Base-by-base conservation (phyloP, 177 flowering plant species). In the Telopea speciosissima region DNA sequence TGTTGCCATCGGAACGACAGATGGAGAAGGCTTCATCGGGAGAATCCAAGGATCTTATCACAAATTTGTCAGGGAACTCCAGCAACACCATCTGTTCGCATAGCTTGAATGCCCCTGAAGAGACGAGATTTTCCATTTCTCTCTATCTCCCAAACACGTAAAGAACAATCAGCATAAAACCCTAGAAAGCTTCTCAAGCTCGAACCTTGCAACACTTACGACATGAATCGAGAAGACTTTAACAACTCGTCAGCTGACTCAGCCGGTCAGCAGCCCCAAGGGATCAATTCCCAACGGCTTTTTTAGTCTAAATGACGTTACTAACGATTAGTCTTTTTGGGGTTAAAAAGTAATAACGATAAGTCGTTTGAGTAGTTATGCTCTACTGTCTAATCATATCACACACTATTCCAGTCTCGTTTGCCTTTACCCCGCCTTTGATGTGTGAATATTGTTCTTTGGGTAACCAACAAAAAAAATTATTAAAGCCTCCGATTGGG, bases 41-140 rank as follows among this genome's bases (percentile, higher is more conserved):
- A 62, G 86, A 86, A 66, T 83, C 84, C 0, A 74, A 63, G 58
- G 98, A 79, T 72, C 70, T 85, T 69, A 94, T 79, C 59, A 90
- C 85, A 75, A 79, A 89, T 77, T 82, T 86, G 74, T 94, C 90
- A 19, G 78, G 77, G 66, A 85, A 94, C 40, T 94, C 97, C 62
- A 65, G 86, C 79, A 94, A 77, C 67, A 89, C 88, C 79, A 94
- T 44, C 76, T 81, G 70, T 22, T 81, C 80, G 71, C 78, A 75
- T 24, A 94, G 90, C 85, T 79, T 87, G 88, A 89, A 92, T 40
- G 63, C 62, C 54, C 66, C 64, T 17, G 21, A 68, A 22, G 72
- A 22, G 45, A 60, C 13, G 42, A 13, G 63, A 49, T 33, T 58
- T 22, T 63, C 77, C 71, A 73, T 63, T 65, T 64, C 58, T 49